Percentiles rank a stretch among this genome's conserved stretches.
Conservation (phyloP, 2,329 filamentous ascomycete genomes). For the Amphichorda felina region DNA sequence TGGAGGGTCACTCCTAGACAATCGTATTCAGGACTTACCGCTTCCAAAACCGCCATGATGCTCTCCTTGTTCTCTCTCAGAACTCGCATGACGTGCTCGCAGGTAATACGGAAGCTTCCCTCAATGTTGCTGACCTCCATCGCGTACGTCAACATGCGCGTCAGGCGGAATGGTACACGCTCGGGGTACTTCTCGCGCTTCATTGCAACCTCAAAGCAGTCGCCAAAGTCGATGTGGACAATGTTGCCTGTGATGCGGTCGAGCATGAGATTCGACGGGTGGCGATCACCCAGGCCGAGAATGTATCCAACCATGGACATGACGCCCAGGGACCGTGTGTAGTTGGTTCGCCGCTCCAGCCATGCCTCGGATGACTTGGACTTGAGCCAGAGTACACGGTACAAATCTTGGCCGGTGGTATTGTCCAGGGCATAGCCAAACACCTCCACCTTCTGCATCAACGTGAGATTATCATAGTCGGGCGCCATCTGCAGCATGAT, state of each 20-base stretch:
- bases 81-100: slow-evolving; percentile 96
- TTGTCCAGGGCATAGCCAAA: slow-evolving; percentile 99
- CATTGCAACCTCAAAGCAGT: slow-evolving; percentile 99
- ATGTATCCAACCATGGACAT: slow-evolving; percentile 99
- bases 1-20: not conserved
- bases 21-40: slow-evolving; percentile 44
- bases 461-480: slow-evolving; percentile 93
- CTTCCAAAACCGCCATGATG: slow-evolving; percentile 95
- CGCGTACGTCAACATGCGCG: slow-evolving; percentile 96
- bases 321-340: slow-evolving; percentile 90
- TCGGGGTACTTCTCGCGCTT: slow-evolving; percentile 99
- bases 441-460: slow-evolving; percentile 99
- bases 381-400: slow-evolving; percentile 96
- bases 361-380: slow-evolving; percentile 96
- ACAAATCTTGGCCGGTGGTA: slow-evolving; percentile 95
- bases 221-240: slow-evolving; percentile 97
- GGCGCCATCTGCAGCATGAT: slow-evolving; percentile 99
- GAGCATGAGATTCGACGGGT: slow-evolving; percentile 96
- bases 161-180: slow-evolving; percentile 92
- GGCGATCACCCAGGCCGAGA: slow-evolving; percentile 86
- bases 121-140: slow-evolving; percentile 99
- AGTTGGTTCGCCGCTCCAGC: slow-evolving; percentile 97
- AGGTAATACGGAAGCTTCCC: slow-evolving; percentile 95
- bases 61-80: slow-evolving; percentile 96
- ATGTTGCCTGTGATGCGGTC: slow-evolving; percentile 94